Evolutionary conservation across 805 yeast genomes (phyloP), one percentile per base, ranked within the genome.

Genomic region (Cyberlindnera euphorbiae): DNA sequence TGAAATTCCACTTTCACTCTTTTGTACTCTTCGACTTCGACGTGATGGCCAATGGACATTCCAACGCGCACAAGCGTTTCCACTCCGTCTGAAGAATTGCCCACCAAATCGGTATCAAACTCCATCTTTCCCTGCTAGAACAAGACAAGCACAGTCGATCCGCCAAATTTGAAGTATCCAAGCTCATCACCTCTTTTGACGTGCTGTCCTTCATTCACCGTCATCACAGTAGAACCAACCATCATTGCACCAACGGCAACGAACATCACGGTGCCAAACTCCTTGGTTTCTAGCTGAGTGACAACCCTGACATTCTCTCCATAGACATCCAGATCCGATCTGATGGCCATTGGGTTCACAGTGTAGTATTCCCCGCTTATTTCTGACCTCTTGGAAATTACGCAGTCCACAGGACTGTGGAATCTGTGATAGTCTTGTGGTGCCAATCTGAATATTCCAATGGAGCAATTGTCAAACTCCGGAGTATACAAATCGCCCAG

Each of bases 381-480:
- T 46, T 67, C 71, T 31, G 67, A 67, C 12, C 90, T 79, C 39
- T 75, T 67, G 1, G 83, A 82, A 23, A 93, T 60, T 0, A 55
- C 55, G 2, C 97, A 97, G 40, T 71, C 73, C 3, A 93, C 89
- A 0, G 97, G 96, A 12, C 77, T 71, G 57, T 90, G 98, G 59
- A 90, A 89, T 30, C 98, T 66, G 55, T 90, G 98, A 54, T 90
- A 90, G 57, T 90, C 98, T 56, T 90, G 98, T 1, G 98, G 98
- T 0, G 98, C 97, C 28, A 90, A 64, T 39, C 98, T 64, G 58
- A 90, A 90, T 2, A 90, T 75, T 0, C 82, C 89, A 28, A 89
- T 59, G 4, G 88, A 65, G 8, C 58, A 49, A 23, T 62, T 58
- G 25, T 70, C 71, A 44, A 72, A 74, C 9, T 46, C 42, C 10